Evolutionary conservation across 116 monocot species (phyloP).

Genomic region (Posidonia oceanica): DNA sequence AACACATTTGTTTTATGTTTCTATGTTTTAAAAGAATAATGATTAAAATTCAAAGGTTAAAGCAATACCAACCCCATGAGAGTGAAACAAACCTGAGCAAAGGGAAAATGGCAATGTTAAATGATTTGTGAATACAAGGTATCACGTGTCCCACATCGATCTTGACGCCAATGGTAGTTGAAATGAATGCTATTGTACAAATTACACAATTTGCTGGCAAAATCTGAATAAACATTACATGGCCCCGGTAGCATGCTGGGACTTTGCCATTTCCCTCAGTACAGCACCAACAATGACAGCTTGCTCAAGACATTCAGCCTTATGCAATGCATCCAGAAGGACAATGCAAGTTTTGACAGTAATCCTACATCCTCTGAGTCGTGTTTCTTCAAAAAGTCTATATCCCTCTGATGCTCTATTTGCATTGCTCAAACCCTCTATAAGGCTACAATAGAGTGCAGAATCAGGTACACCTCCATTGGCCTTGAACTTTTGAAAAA

Average conservation of each 20-base stretch:
- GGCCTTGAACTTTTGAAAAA: conserved; percentile 30
- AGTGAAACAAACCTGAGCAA: too few relatives aligned
- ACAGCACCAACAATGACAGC: conserved; percentile 37
- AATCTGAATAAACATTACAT: neutral
- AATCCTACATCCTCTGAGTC: conserved; percentile 23
- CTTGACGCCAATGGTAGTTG: too few relatives aligned
- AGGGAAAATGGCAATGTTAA: too few relatives aligned
- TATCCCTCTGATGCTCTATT: conserved; percentile 32
- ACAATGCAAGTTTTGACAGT: conserved; percentile 35
- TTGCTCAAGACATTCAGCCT: conserved; percentile 39
- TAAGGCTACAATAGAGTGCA: conserved; percentile 25
- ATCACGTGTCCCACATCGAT: too few relatives aligned
- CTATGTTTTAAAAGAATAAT: too few relatives aligned
- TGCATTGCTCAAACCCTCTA: conserved; percentile 40
- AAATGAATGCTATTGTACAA: too few relatives aligned
- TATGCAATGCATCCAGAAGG: conserved; percentile 38
- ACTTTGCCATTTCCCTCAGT: conserved; percentile 35
- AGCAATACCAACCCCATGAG: too few relatives aligned
- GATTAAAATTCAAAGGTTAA: too few relatives aligned
- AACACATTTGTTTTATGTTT: too few relatives aligned
- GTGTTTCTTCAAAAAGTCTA: conserved; percentile 36
- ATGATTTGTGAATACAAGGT: too few relatives aligned
- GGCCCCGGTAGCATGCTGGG: conserved; percentile 19
- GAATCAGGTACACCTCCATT: conserved; percentile 31
- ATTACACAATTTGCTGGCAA: too few relatives aligned